Conservation (phyloP, 371 early-diverging fungal species). For the Apophysomyces sp. region DNA sequence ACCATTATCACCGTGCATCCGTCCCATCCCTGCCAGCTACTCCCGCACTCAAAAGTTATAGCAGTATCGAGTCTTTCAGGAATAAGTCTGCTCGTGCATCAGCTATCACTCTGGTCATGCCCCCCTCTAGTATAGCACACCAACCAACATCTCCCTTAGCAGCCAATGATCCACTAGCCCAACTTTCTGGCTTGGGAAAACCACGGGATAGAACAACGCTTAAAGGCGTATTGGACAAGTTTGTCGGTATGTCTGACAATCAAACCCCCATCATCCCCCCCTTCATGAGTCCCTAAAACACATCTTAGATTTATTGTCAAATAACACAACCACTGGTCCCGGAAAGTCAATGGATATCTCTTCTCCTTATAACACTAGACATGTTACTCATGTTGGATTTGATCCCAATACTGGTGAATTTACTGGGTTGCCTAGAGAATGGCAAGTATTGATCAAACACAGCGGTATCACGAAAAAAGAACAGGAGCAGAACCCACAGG, state of each 20-base stretch:
- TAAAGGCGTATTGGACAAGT: constrained; percentile 54
- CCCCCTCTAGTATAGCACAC: constrained; percentile 1
- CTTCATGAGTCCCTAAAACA: neutral
- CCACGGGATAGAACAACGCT: constrained; percentile 34
- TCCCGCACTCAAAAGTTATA: constrained; percentile 7
- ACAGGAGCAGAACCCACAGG: constrained; percentile 89
- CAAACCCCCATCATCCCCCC: neutral
- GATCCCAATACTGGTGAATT: constrained; percentile 84
- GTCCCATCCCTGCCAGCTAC: constrained; percentile 2
- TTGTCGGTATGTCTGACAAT: constrained; percentile 24
- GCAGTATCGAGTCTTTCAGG: neutral
- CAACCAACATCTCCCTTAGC: neutral
- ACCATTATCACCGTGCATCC: neutral
- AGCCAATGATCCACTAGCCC: neutral
- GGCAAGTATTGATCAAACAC: constrained; percentile 82
- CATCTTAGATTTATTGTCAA: constrained; percentile 39
- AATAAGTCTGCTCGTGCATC: constrained; percentile 12
- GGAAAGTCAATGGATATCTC: constrained; percentile 78
- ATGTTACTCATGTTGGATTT: constrained; percentile 91
- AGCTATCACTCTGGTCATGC: constrained; percentile 16
- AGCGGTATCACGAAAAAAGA: constrained; percentile 93
- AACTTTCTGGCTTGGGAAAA: constrained; percentile 8
- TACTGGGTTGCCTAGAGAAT: constrained; percentile 89
- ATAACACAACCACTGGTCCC: neutral
- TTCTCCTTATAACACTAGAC: constrained; percentile 91